phyloP scores from a whole-genome alignment of 768 basidiomycete genomes.

The Hysterangium stoloniferum region DNA sequence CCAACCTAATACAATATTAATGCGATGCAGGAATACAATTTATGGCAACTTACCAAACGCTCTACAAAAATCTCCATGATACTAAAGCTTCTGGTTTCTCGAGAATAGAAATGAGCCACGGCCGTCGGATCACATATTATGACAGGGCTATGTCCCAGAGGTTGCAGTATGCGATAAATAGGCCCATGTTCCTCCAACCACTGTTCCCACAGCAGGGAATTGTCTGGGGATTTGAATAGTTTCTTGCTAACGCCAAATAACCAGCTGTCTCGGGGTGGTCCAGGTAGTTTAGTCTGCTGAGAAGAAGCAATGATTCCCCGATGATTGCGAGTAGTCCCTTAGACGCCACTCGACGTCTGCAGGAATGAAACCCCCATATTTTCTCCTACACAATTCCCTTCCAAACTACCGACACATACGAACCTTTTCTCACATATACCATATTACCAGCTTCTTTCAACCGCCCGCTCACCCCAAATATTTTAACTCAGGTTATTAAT shows the following conservation, averaged over 20 bases:
- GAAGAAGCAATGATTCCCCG: too few relatives aligned
- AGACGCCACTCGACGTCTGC: too few relatives aligned
- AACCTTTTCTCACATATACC: too few relatives aligned
- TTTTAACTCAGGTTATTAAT: too few relatives aligned
- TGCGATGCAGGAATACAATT: neutral
- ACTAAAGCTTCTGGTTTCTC: slow-evolving; percentile 24
- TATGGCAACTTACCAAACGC: slow-evolving; percentile 24
- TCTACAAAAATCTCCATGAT: slow-evolving; percentile 26
- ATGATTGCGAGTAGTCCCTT: too few relatives aligned
- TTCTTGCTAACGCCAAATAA: slow-evolving; percentile 33
- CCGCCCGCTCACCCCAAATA: too few relatives aligned
- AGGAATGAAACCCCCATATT: too few relatives aligned
- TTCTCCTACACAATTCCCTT: too few relatives aligned
- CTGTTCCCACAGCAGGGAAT: slow-evolving; percentile 31
- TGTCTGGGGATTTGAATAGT: slow-evolving; percentile 23
- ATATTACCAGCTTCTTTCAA: too few relatives aligned
- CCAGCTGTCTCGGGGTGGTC: slow-evolving; percentile 35
- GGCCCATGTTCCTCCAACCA: slow-evolving; percentile 45
- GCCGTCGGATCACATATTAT: slow-evolving; percentile 33
- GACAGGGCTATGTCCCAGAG: slow-evolving; percentile 15
- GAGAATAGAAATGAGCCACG: slow-evolving; percentile 40
- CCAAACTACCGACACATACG: too few relatives aligned
- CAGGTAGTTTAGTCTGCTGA: slow-evolving; percentile 29
- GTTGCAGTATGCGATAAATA: slow-evolving; percentile 33
- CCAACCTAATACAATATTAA: slow-evolving; percentile 23